Conservation (phyloP, 1,284 basidiomycete species). For the Austroboletus novae-zelandiae region DNA sequence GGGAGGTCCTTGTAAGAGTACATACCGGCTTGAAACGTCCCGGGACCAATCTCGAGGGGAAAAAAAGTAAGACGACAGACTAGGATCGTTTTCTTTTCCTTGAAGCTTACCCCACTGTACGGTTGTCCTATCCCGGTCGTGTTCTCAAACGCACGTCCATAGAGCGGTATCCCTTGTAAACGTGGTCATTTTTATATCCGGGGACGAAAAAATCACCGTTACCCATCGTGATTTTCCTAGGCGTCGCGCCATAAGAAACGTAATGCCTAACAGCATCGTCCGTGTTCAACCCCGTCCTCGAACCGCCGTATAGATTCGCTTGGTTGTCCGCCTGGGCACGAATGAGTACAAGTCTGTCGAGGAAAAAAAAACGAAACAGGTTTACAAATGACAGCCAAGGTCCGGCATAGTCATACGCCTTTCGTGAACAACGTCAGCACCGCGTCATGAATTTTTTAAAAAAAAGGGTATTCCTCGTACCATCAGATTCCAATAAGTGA, state of each 20-base stretch:
- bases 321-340: slow-evolving; percentile 64
- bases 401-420: slow-evolving; percentile 79
- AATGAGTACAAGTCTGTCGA: neutral
- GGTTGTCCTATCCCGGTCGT: slow-evolving; percentile 74
- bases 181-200: neutral
- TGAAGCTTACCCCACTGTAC: slow-evolving; percentile 61
- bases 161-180: slow-evolving; percentile 72
- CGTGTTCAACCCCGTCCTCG: slow-evolving; percentile 61
- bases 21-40: slow-evolving; percentile 36
- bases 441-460: neutral
- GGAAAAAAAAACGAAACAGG: slow-evolving; percentile 4
- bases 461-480: slow-evolving; percentile 36
- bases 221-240: slow-evolving; percentile 79
- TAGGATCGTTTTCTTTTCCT: neutral
- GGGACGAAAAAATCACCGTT: slow-evolving; percentile 17
- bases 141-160: slow-evolving; percentile 81
- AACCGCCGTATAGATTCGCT: slow-evolving; percentile 75
- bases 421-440: slow-evolving; percentile 27
- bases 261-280: slow-evolving; percentile 73
- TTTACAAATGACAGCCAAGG: slow-evolving; percentile 59
- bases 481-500: slow-evolving; percentile 94
- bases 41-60: slow-evolving; percentile 64
- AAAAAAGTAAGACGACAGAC: neutral
- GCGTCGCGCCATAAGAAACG: slow-evolving; percentile 61
- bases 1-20: slow-evolving; percentile 81